These are phyloP conservation scores for Suillus sp. DNA, from an alignment of 768 basidiomycete species.

Conservation along the genomic window DNA sequence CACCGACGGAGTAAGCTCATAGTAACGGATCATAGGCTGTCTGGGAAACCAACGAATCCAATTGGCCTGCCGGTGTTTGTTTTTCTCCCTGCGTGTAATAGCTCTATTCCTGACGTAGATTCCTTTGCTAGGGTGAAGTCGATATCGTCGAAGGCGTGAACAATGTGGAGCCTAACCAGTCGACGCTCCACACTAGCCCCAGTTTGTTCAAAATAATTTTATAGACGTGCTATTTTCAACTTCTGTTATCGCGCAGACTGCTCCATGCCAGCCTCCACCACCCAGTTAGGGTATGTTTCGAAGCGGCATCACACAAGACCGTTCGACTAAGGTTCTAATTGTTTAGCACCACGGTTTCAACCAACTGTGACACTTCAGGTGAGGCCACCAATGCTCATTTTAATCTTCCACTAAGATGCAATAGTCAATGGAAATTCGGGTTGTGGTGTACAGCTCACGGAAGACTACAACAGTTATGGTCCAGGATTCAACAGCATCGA, in stretches of 20 bases:
- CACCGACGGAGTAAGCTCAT: neutral
- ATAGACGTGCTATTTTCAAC: neutral
- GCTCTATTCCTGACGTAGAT: slow-evolving; percentile 6
- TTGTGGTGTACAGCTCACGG: slow-evolving; percentile 36
- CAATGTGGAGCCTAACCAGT: slow-evolving; percentile 50
- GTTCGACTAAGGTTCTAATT: neutral
- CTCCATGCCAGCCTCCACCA: slow-evolving; percentile 27
- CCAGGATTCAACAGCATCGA: slow-evolving; percentile 34
- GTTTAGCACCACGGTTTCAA: slow-evolving; percentile 22
- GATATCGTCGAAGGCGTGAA: slow-evolving; percentile 49
- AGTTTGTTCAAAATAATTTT: slow-evolving; percentile 30
- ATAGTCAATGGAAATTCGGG: slow-evolving; percentile 37
- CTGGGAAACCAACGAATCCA: slow-evolving; percentile 28
- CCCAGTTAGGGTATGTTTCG: slow-evolving; percentile 28
- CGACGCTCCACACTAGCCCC: slow-evolving; percentile 58
- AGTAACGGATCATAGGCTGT: slow-evolving; percentile 23
- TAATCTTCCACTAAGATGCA: slow-evolving; percentile 5
- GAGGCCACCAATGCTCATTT: neutral
- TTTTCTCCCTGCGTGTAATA: neutral
- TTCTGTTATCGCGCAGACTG: slow-evolving; percentile 22
- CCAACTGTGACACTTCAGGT: slow-evolving; percentile 29
- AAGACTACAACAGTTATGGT: slow-evolving; percentile 31
- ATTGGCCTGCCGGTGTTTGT: slow-evolving; percentile 31
- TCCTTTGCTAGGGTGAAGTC: slow-evolving; percentile 28
- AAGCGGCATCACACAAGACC: neutral